Percentiles rank a stretch among this genome's conserved stretches.
phyloP scores from a whole-genome alignment of 2,329 filamentous ascomycete species.

The Fusarium coicis region DNA sequence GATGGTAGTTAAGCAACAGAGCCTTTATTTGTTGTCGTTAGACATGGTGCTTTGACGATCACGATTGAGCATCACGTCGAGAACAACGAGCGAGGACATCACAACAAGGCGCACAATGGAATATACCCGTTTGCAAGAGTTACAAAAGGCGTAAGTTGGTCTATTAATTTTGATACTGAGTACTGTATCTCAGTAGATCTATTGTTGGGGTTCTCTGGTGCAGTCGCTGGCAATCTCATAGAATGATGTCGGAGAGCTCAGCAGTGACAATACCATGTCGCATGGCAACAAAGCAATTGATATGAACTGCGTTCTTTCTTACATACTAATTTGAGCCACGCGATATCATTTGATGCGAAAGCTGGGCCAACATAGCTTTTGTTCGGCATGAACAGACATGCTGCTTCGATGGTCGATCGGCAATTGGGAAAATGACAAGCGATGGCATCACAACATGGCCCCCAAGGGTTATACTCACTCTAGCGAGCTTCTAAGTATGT shows the following conservation, averaged over 20 bases:
- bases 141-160: fast-evolving
- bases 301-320: too few species aligned
- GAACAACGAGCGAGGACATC: not conserved
- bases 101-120: fast-evolving
- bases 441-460: too few species aligned
- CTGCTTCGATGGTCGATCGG: not conserved
- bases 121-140: fast-evolving
- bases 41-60: not conserved
- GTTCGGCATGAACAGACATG: not conserved
- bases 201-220: too few species aligned
- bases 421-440: not conserved
- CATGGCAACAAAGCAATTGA: too few species aligned
- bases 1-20: fast-evolving
- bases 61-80: not conserved
- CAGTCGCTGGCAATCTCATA: too few species aligned
- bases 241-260: too few species aligned
- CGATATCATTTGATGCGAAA: too few species aligned
- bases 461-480: fast-evolving
- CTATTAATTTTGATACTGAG: fast-evolving
- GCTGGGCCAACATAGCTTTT: not conserved
- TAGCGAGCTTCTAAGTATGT: not conserved
- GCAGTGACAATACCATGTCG: too few species aligned
- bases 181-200: fast-evolving
- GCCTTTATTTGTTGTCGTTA: not conserved
- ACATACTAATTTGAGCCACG: too few species aligned